Conservation (phyloP, 1,284 basidiomycete genomes). For the Lentinula novae-zelandiae region DNA sequence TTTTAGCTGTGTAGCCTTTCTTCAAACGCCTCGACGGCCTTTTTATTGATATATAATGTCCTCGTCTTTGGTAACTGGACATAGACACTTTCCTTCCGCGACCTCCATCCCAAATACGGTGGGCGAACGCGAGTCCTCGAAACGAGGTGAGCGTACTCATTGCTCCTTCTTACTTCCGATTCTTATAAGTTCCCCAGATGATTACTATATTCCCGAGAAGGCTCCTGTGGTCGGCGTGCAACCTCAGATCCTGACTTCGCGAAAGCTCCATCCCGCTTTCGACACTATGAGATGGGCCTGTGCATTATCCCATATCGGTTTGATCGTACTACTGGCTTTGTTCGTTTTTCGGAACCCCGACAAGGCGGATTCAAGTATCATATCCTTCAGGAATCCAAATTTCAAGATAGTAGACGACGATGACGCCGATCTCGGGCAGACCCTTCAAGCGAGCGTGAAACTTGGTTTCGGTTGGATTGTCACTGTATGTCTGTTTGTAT, state of each 20-base stretch:
- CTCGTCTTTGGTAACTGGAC: not conserved
- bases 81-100: not conserved
- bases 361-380: not conserved
- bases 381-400: not conserved
- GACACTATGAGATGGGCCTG: constrained; percentile 9
- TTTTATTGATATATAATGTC: not conserved
- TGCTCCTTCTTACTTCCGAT: not conserved
- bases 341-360: not conserved
- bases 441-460: not conserved
- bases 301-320: not conserved
- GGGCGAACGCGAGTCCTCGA: not conserved
- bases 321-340: constrained; percentile 1
- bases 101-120: not conserved
- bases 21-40: not conserved
- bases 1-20: not conserved
- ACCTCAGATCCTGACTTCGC: not conserved
- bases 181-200: not conserved
- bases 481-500: not conserved
- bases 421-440: not conserved
- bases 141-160: not conserved
- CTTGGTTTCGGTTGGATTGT: constrained; percentile 1
- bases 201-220: not conserved
- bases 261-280: not conserved
- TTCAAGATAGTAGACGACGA: not conserved
- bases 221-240: not conserved